Base-by-base conservation (phyloP, 176 grass and related monocot species). In the Zoysia pacifica region DNA sequence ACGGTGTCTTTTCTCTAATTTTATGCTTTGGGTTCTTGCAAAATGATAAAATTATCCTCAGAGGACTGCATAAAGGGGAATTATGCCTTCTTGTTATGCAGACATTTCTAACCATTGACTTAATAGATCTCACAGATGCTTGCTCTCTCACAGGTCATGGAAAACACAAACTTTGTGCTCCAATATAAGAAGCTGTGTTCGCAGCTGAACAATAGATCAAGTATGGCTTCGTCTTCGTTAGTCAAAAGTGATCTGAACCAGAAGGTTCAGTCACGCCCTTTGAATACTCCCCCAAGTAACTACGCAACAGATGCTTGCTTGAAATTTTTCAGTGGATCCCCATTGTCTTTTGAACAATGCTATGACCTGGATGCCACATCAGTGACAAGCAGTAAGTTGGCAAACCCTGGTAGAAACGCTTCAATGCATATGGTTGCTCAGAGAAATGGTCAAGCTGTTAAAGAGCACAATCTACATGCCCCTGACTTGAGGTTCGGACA, bases 141-240 rank as follows among this genome's bases (percentile, higher is more conserved):
- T 87, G 19, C 73, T 72, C 77, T 86, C 13, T 75, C 43, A 67
- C 67, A 97, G 94, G 85, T 97, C 66, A 36, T 75, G 74, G 94
- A 97, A 92, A 90, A 92, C 79, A 85, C 67, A 56, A 75, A 48
- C 67, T 82, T 83, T 80, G 80, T 97, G 51, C 56, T 87, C 72
- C 83, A 87, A 13, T 82, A 88, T 62, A 97, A 90, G 77, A 88
- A 70, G 67, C 76, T 94, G 6, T 89, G 90, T 79, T 79, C 78
- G 69, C 89, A 91, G 70, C 53, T 91, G 50, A 82, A 87, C 68
- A 89, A 76, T 48, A 77, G 81, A 54, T 87, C 89, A 43, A 69
- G 75, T 77, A 65, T 77, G 81, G 75, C 89, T 69, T 50, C 80
- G 62, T 86, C 91, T 53, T 81, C 79, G 76, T 87, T 78, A 59